A percentile compares a stretch with the other conserved stretches of the same genome.
Conservation (phyloP, 179 eudicot genomes). For the Pouteria campechiana region DNA sequence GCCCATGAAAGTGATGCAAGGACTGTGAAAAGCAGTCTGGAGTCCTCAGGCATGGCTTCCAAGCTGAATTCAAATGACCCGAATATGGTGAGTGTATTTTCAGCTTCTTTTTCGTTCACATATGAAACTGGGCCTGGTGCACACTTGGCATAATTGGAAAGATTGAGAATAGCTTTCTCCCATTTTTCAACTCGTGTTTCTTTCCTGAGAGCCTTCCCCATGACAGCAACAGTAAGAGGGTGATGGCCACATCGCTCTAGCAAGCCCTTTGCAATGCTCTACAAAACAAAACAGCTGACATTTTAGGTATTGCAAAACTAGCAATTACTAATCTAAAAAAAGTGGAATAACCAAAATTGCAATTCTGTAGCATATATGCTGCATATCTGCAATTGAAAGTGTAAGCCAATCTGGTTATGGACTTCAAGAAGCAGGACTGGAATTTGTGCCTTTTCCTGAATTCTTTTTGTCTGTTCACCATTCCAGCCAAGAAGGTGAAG, state of each 20-base stretch:
- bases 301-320: too few relatives aligned
- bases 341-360: too few relatives aligned
- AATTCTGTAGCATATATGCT: too few relatives aligned
- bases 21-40: slow-evolving; percentile 3
- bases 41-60: slow-evolving; percentile 7
- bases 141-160: slow-evolving; percentile 8
- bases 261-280: slow-evolving; percentile 4
- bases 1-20: slow-evolving; percentile 8
- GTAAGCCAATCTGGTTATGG: too few relatives aligned
- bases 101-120: slow-evolving; percentile 11
- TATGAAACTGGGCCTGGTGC: slow-evolving; percentile 8
- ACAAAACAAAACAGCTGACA: not conserved
- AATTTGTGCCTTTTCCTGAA: too few relatives aligned
- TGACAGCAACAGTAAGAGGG: slow-evolving; percentile 9
- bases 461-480: too few relatives aligned
- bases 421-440: too few relatives aligned
- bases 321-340: too few relatives aligned
- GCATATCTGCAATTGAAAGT: too few relatives aligned
- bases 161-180: slow-evolving; percentile 8
- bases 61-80: slow-evolving; percentile 10
- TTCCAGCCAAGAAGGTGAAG: too few relatives aligned
- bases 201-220: slow-evolving; percentile 10
- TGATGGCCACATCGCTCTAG: slow-evolving; percentile 11
- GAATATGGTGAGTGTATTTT: slow-evolving; percentile 8
- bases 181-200: slow-evolving; percentile 7